phyloP scores from a whole-genome alignment of 2,329 filamentous ascomycete genomes.

The Dichotomopilus funicola region DNA sequence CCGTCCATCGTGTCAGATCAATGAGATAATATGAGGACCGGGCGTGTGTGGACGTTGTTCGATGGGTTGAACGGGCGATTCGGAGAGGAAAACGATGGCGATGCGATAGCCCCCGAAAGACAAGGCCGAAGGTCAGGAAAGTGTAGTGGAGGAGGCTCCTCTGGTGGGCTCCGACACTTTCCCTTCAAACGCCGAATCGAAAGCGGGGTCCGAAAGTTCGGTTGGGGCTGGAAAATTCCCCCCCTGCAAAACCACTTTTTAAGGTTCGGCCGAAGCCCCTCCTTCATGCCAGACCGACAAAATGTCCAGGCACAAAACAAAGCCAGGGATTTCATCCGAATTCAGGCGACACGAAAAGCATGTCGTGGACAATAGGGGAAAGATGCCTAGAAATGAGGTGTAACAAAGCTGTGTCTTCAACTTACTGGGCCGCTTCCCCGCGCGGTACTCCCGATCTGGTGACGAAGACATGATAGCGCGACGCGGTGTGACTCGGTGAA shows the following conservation, averaged over 20 bases:
- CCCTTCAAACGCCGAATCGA: background rate
- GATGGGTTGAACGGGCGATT: background rate
- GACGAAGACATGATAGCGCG: slow-evolving; percentile 26
- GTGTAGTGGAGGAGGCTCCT: no score
- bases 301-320: background rate
- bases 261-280: background rate
- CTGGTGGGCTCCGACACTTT: background rate
- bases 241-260: background rate
- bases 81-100: background rate
- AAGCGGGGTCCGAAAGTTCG: slow-evolving; percentile 12
- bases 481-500: background rate
- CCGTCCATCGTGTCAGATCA: slow-evolving; percentile 17
- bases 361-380: no score
- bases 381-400: background rate
- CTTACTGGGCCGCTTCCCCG: slow-evolving; percentile 29
- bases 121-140: no score
- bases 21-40: background rate
- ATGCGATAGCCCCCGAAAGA: no score
- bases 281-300: background rate
- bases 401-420: slow-evolving; percentile 4
- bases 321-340: background rate
- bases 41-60: background rate
- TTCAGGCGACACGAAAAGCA: no score
- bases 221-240: slow-evolving; percentile 4
- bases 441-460: slow-evolving; percentile 22